These are phyloP conservation scores for Aspergillus awamori DNA, from an alignment of 2,329 filamentous ascomycete species.

Conservation along the genomic window DNA sequence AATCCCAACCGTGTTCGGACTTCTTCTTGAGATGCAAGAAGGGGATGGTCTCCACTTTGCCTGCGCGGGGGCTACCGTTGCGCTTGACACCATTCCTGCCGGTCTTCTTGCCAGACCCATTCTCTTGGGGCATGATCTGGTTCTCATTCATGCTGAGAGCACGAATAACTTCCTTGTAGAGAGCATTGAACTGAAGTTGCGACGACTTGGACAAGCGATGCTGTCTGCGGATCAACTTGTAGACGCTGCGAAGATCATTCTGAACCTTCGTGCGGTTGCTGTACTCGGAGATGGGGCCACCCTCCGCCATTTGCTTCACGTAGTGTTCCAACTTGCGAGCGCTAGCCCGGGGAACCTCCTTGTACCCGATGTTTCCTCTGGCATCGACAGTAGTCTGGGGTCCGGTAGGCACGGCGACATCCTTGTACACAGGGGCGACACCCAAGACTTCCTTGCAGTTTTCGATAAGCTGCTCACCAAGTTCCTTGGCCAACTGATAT, in stretches of 20 bases:
- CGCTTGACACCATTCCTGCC: constrained; percentile 53
- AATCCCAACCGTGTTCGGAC: constrained; percentile 96
- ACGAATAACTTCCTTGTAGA: constrained; percentile 92
- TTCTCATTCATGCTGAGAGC: constrained; percentile 97
- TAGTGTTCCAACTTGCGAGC: constrained; percentile 98
- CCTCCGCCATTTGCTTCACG: constrained; percentile 96
- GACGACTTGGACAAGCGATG: constrained; percentile 96
- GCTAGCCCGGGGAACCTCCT: constrained; percentile 82
- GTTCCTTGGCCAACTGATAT: constrained; percentile 94
- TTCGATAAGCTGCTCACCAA: constrained; percentile 90
- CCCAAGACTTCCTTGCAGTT: constrained; percentile 94
- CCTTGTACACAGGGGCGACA: constrained; percentile 87
- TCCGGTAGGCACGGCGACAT: constrained; percentile 88
- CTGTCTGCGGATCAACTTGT: constrained; percentile 98
- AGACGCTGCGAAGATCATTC: constrained; percentile 90
- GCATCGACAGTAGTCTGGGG: constrained; percentile 91
- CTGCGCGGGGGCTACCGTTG: constrained; percentile 65
- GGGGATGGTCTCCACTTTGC: constrained; percentile 95
- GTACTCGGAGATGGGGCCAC: constrained; percentile 97
- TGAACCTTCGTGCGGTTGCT: constrained; percentile 98
- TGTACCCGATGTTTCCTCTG: constrained; percentile 88
- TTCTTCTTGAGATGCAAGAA: constrained; percentile 98
- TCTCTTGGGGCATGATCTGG: constrained; percentile 91
- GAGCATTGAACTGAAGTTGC: constrained; percentile 90
- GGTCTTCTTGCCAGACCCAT: constrained; percentile 63